These are phyloP conservation scores for Aspergillus taichungensis DNA, from an alignment of 495 filamentous ascomycete genomes.

Conservation along the genomic window DNA sequence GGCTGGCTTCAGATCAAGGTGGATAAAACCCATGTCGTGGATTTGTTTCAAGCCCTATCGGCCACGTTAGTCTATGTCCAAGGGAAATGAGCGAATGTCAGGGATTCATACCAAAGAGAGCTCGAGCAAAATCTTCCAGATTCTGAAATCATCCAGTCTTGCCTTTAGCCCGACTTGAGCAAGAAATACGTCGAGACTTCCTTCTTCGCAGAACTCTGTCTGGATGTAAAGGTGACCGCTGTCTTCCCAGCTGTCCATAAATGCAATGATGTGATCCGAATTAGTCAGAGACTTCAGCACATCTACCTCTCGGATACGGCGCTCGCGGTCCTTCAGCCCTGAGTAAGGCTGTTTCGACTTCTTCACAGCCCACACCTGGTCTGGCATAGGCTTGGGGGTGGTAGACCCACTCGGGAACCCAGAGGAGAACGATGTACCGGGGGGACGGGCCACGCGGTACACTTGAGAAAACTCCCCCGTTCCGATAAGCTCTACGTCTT, in stretches of 20 bases:
- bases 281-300: slow-evolving; percentile 62
- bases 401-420: slow-evolving; percentile 34
- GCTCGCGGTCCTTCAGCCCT: slow-evolving; percentile 63
- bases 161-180: slow-evolving; percentile 68
- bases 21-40: slow-evolving; percentile 79
- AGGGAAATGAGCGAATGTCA: neutral
- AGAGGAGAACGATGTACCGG: slow-evolving; percentile 30
- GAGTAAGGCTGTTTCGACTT: slow-evolving; percentile 73
- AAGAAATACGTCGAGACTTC: slow-evolving; percentile 78
- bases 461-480: slow-evolving; percentile 90
- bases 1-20: slow-evolving; percentile 91
- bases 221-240: slow-evolving; percentile 83
- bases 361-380: slow-evolving; percentile 82
- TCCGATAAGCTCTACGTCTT: slow-evolving; percentile 65
- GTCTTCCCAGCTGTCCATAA: slow-evolving; percentile 79
- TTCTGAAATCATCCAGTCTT: slow-evolving; percentile 88
- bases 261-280: slow-evolving; percentile 73
- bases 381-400: slow-evolving; percentile 33
- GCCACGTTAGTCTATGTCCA: slow-evolving; percentile 24
- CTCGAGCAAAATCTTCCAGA: slow-evolving; percentile 95
- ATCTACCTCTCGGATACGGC: slow-evolving; percentile 71
- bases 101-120: slow-evolving; percentile 50
- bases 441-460: slow-evolving; percentile 61
- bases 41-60: slow-evolving; percentile 75
- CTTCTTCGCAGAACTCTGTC: slow-evolving; percentile 91